Base-by-base conservation (phyloP, 805 yeast species). In the Starmerella bombi region DNA sequence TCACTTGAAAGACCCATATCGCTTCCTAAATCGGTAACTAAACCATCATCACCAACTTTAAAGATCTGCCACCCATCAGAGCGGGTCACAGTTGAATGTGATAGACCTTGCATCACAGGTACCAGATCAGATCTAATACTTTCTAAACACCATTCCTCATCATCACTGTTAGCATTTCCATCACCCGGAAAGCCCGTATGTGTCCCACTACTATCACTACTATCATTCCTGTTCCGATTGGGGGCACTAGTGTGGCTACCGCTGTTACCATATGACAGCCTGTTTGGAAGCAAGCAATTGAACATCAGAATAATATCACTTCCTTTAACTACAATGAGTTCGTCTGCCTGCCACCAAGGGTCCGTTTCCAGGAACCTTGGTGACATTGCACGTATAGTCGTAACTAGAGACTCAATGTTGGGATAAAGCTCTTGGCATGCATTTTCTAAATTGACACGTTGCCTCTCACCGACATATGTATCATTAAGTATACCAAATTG, bases 51-150 rank as follows among this genome's bases (percentile, higher is more conserved):
- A 21, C 53, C 58, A 14, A 59, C 48, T 30, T 50, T 49, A 45
- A 59, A 59, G 3, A 59, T 52, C 41, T 58, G 61, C 63, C 63
- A 59, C 15, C 52, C 56, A 40, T 48, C 56, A 25, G 40, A 45
- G 25, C 32, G 38, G 30, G 30, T 42, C 41, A 42, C 48, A 1
- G 44, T 45, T 3, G 45, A 36, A 17, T 41, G 44, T 34, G 43
- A 40, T 36, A 38, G 53, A 34, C 38, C 58, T n/a, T 43, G 52
- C 37, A 57, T 54, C 2, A 57, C 62, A 1, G 62, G 62, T 32
- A 56, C 59, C 15, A 59, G 32, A 30, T 59, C 62, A n/a, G 44
- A 42, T 15, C 51, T 48, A 21, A 59, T 56, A 31, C 55, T 58
- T 9, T 51, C 58, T n/a, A 59, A 40, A 30, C 58, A 55, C 60